Conservation (phyloP, 441 rosid species). For the Croton setiger region DNA sequence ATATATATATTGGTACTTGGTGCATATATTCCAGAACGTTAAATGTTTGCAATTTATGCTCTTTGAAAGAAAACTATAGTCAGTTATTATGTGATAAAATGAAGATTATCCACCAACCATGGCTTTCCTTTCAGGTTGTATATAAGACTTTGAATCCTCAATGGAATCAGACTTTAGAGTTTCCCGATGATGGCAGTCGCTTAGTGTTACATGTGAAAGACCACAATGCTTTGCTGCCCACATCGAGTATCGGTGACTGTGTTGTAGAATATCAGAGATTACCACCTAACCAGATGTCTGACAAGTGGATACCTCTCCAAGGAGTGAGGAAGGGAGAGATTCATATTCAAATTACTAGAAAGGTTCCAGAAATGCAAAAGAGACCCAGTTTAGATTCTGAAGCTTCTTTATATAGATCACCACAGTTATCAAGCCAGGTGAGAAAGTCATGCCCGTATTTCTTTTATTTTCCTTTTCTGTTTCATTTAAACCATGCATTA, state of each 20-base stretch:
- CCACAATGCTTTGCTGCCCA: constrained; percentile 76
- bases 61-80: too few species aligned
- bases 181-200: constrained; percentile 76
- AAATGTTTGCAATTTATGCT: neutral
- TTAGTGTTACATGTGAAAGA: constrained; percentile 80
- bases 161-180: constrained; percentile 95
- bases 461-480: neutral
- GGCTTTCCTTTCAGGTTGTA: constrained; percentile 51
- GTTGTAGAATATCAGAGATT: constrained; percentile 81
- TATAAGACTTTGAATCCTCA: constrained; percentile 67
- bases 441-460: constrained; percentile 1
- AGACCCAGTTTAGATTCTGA: constrained; percentile 50
- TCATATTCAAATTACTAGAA: constrained; percentile 70
- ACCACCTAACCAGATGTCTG: constrained; percentile 72
- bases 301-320: constrained; percentile 98
- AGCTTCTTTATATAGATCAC: constrained; percentile 45
- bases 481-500: neutral
- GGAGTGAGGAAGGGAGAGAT: constrained; percentile 90
- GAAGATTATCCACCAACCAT: neutral
- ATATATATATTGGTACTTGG: neutral
- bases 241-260: constrained; percentile 78
- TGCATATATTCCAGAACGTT: neutral
- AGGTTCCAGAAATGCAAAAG: constrained; percentile 54
- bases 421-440: constrained; percentile 50
- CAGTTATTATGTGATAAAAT: neutral